Evolutionary conservation across 441 rosid species (phyloP).

Genomic region (Pelargonium fulgidum): DNA sequence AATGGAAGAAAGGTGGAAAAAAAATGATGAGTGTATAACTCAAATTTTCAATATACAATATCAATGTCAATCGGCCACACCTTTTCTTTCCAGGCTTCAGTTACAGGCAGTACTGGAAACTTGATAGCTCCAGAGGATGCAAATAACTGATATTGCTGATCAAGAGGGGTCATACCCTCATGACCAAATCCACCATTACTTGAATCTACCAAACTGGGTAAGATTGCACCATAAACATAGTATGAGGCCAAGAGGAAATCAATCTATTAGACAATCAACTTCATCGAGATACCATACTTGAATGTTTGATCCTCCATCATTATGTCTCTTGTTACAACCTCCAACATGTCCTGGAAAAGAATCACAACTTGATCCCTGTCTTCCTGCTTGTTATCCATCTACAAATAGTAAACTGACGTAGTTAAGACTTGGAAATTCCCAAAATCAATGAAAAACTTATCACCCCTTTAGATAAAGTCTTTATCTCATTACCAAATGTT

Average conservation of each 20-base stretch:
- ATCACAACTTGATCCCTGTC: conserved; percentile 89
- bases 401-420: conserved; percentile 20
- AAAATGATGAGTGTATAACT: conserved; percentile 10
- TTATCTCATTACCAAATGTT: conserved; percentile 55
- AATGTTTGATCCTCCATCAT: conserved; percentile 67
- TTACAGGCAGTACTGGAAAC: conserved; percentile 61
- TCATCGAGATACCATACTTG: conserved; percentile 39
- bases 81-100: conserved; percentile 99
- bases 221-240: conserved; percentile 16
- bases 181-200: conserved; percentile 59
- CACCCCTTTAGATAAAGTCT: not conserved
- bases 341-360: conserved; percentile 97
- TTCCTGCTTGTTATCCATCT: conserved; percentile 66
- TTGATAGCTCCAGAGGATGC: conserved; percentile 89
- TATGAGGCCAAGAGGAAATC: not conserved
- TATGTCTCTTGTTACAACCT: conserved; percentile 89
- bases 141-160: conserved; percentile 68
- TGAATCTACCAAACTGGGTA: conserved; percentile 59
- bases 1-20: not conserved
- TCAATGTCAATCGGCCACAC: conserved; percentile 29
- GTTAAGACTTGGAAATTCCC: conserved; percentile 5
- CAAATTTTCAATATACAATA: not conserved
- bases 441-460: too few species aligned
- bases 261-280: conserved; percentile 13
- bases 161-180: conserved; percentile 56